Base-by-base conservation (phyloP, 805 yeast species). In the Jamesozyma jinghongensis region DNA sequence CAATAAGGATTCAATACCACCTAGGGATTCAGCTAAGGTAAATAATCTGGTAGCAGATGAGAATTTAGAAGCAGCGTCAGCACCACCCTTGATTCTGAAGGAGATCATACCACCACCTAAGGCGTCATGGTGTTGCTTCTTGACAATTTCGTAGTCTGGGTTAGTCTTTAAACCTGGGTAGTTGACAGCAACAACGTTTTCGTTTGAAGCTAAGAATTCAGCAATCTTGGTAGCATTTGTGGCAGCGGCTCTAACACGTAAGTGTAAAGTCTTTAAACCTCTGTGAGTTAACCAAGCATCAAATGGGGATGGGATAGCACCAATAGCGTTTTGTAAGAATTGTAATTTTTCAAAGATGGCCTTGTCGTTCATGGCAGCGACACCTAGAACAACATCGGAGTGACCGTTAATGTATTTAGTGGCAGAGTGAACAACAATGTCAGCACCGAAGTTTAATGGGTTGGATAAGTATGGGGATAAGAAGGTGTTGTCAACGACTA, bases 211-310 rank as follows among this genome's bases (percentile, higher is more conserved):
- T 59, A 85, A 72, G 60, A 62, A 75, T 64, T 81, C 74, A 39
- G 95, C 85, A 51, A 85, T 77, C 52, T 71, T 70, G 51, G 66
- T 73, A 22, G 95, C 95, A 40, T 74, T 72, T 40, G 55, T 51
- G 33, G 85, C 65, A 32, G 92, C 81, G 53, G 80, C 83, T 56
- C 75, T 73, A 31, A 77, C 81, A 63, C 95, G 75, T 65, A 85
- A 70, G 57, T 84, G 92, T 57, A 85, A 70, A 32, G 95, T 85
- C 73, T 83, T 85, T 58, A 85, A 71, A 58, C 95, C 95, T 62
- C 95, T 75, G 71, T 85, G 95, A 41, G 94, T 88, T 62, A 85
- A 78, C 94, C 94, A 85, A 32, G 86, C 74, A 67, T 86, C 95
- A 61, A 85, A 86, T 40, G 95, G 85, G 17, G 94, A 83, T 49